Evolutionary conservation across 75 land plant genomes (phyloP).

Genomic region (Picea glauca): DNA sequence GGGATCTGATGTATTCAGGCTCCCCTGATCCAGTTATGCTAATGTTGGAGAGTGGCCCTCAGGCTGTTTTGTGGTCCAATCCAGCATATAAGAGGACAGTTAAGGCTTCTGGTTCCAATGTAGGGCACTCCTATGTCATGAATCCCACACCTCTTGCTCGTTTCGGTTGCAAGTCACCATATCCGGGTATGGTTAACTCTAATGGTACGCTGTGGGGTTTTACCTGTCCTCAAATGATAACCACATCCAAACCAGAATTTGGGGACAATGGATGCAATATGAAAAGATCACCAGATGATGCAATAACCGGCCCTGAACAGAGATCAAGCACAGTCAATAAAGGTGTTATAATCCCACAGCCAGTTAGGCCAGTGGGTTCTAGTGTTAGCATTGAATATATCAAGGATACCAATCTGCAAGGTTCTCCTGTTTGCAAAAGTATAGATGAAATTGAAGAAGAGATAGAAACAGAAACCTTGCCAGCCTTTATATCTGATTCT

Average conservation of each 20-base stretch:
- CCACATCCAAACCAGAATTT: not conserved
- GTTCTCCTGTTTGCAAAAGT: conserved; percentile 20
- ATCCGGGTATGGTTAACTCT: not conserved
- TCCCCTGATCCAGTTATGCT: not conserved
- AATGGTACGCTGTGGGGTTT: conserved; percentile 36
- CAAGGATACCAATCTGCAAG: conserved; percentile 1
- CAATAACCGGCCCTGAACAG: not conserved
- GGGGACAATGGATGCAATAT: not conserved
- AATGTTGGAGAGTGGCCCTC: not conserved
- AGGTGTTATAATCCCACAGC: conserved; percentile 57
- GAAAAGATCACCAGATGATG: not conserved
- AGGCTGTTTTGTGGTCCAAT: conserved; percentile 11
- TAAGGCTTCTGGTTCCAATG: not conserved
- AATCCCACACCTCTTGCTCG: not conserved
- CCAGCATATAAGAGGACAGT: conserved; percentile 1
- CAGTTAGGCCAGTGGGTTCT: conserved; percentile 76
- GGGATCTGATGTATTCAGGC: not conserved
- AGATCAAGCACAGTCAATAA: not conserved
- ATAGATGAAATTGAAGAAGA: conserved; percentile 61
- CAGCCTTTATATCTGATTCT: conserved; percentile 75
- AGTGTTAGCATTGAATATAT: conserved; percentile 48
- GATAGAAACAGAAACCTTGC: conserved; percentile 60
- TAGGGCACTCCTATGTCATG: not conserved
- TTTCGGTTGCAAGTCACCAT: not conserved
- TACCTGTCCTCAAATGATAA: not conserved